Evolutionary conservation across 495 filamentous ascomycete species (phyloP).

Genomic region (Saxispiralis lemnorum): DNA sequence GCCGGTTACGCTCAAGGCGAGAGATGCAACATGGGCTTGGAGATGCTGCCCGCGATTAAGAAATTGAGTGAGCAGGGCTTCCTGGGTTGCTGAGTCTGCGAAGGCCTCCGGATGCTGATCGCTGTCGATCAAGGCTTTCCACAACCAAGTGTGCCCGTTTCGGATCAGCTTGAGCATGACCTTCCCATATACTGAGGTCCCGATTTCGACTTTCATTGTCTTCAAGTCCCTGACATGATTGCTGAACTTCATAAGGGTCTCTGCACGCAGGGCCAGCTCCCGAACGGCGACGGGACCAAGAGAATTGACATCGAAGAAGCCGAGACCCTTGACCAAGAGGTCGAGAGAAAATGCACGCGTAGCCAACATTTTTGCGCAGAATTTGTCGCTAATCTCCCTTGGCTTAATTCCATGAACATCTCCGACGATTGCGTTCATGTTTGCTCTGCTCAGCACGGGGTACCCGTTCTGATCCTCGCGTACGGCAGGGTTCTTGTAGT

Average conservation of each 20-base stretch:
- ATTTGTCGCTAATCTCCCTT: conserved; percentile 39
- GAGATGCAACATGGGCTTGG: conserved; percentile 36
- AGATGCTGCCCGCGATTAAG: conserved; percentile 32
- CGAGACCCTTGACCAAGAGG: conserved; percentile 42
- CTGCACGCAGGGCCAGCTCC: conserved; percentile 46
- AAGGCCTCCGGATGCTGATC: conserved; percentile 63
- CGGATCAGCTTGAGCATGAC: conserved; percentile 40
- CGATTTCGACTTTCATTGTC: conserved; percentile 39
- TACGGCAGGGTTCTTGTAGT: neutral
- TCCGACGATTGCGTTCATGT: conserved; percentile 28
- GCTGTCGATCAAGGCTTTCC: conserved; percentile 42
- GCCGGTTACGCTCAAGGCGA: conserved; percentile 26
- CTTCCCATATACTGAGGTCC: conserved; percentile 38
- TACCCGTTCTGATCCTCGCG: neutral
- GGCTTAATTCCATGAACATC: conserved; percentile 29
- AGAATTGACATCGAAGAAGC: conserved; percentile 42
- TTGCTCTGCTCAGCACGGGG: conserved; percentile 5
- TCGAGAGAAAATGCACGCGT: conserved; percentile 49
- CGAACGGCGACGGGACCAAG: conserved; percentile 59
- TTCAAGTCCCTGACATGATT: conserved; percentile 38
- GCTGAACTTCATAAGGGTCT: conserved; percentile 33
- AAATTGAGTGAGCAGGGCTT: conserved; percentile 35
- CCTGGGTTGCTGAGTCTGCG: conserved; percentile 43
- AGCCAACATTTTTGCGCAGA: conserved; percentile 56
- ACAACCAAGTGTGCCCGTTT: conserved; percentile 35